A percentile compares a stretch with the other conserved stretches of the same genome.
phyloP scores from a whole-genome alignment of 441 rosid genomes.

The Melastoma candidum region DNA sequence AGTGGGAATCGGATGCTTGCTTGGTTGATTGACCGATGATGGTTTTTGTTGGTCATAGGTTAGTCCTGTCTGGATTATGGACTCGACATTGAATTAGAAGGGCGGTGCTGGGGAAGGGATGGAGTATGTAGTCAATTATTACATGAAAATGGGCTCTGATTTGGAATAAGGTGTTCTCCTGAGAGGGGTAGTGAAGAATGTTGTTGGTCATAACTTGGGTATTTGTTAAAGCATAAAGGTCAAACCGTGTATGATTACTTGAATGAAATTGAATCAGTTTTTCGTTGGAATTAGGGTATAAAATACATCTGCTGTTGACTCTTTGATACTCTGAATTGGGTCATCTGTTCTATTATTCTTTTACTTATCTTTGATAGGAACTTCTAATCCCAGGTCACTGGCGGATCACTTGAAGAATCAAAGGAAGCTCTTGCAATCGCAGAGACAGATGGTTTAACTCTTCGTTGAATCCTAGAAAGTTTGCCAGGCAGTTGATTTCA shows the following conservation, averaged over 20 bases:
- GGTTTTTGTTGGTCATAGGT: not conserved
- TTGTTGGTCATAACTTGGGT: too few species aligned
- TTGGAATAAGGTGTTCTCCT: too few species aligned
- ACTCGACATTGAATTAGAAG: too few species aligned
- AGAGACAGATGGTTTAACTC: constrained; percentile 68
- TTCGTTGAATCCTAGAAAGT: too few species aligned
- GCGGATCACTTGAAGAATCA: constrained; percentile 88
- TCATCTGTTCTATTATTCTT: constrained; percentile 3
- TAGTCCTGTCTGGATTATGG: not conserved
- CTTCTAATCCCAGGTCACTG: constrained; percentile 57
- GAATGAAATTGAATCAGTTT: too few species aligned
- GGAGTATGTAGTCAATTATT: too few species aligned
- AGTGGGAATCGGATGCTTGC: constrained; percentile 3
- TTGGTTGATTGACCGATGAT: not conserved
- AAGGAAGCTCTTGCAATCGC: constrained; percentile 90
- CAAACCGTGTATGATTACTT: too few species aligned
- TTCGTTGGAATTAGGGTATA: not conserved
- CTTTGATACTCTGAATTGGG: not conserved
- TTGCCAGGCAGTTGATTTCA: too few species aligned
- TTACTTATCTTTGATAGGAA: not conserved
- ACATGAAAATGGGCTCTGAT: too few species aligned
- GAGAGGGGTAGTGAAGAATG: too few species aligned
- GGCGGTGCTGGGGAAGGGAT: too few species aligned
- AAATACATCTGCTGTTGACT: not conserved
- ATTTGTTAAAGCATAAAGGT: too few species aligned